Conservation (phyloP, 2,329 filamentous ascomycete genomes). For the Phyllosticta ampelicida region DNA sequence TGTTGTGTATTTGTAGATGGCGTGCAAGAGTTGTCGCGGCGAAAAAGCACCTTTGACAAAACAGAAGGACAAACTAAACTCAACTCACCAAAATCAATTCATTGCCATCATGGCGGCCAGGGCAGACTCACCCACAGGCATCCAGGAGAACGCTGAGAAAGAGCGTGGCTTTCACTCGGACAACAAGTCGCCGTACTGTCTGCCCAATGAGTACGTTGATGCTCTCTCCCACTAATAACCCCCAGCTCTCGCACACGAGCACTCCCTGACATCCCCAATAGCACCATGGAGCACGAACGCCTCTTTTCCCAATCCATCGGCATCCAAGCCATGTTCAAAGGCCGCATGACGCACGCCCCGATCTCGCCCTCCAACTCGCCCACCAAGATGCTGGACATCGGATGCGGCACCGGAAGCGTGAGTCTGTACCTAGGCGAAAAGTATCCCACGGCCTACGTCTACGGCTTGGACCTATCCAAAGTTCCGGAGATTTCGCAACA, state of each 20-base stretch:
- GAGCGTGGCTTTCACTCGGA: neutral
- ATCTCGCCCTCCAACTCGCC: neutral
- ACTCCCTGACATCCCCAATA: neutral
- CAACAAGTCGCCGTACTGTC: neutral
- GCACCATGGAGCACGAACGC: constrained; percentile 4
- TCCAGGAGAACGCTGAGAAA: neutral
- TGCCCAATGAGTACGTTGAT: neutral
- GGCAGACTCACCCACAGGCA: neutral
- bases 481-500: neutral
- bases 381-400: neutral
- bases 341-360: constrained; percentile 3
- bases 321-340: neutral
- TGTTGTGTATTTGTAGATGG: neutral
- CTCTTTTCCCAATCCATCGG: neutral
- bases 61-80: neutral
- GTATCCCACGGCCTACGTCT: neutral
- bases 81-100: neutral
- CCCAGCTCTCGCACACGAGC: neutral
- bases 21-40: neutral
- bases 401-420: constrained; percentile 3
- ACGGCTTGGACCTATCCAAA: neutral
- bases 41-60: neutral
- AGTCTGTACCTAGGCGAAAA: neutral
- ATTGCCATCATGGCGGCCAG: neutral
- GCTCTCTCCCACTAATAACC: too few species aligned